Evolutionary conservation across 305 asterid genomes (phyloP), one percentile per base, ranked within the genome.

Genomic region (Fraxinus greggii): DNA sequence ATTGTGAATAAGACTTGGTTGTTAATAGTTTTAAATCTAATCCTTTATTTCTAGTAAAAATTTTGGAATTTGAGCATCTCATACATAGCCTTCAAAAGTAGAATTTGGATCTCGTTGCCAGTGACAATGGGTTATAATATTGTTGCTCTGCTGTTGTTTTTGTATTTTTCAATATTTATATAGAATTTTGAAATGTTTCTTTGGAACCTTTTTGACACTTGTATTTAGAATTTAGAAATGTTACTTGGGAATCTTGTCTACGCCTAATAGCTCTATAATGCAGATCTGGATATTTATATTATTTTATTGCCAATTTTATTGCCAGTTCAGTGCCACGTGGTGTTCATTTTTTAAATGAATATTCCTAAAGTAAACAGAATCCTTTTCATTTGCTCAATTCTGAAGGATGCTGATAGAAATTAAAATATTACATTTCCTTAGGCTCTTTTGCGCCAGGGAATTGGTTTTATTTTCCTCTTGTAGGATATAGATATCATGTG

Each of bases 401-500:
- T 15, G 75, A 70, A 70, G 4, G 42, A 70, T 31, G 31, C 38
- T 13, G 24, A 33, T 83, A 82, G 76, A 48, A 33, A 28, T 76
- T 84, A 78, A 56, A 29, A 56, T 0, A 79, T 45, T 36, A 77
- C 19, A 81, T 33, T 72, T 67, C 67, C 12, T 33, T 35, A 73
- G 73, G 24, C 35, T 79, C 10, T 56, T 72, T 79, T 65, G 32
- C 29, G 1, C 35, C 83, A 17, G 75, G 65, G 76, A 26, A 67
- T 78, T 59, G 65, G 17, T 29, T 38, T 7, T 56, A 23, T 40
- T 42, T 82, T 12, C 24, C 75, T 82, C 54, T 24, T 82, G 76
- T 76, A 78, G 65, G 75, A 75, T 56, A 33, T 54, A 54, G 33
- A 32, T 82, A 80, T 80, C 77, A 77, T 42, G 32, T 79, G 75